A percentile compares a stretch with the other conserved stretches of the same genome.
These are phyloP conservation scores for Aquanectria penicillioides DNA, from an alignment of 2,329 filamentous ascomycete species.

Conservation along the genomic window DNA sequence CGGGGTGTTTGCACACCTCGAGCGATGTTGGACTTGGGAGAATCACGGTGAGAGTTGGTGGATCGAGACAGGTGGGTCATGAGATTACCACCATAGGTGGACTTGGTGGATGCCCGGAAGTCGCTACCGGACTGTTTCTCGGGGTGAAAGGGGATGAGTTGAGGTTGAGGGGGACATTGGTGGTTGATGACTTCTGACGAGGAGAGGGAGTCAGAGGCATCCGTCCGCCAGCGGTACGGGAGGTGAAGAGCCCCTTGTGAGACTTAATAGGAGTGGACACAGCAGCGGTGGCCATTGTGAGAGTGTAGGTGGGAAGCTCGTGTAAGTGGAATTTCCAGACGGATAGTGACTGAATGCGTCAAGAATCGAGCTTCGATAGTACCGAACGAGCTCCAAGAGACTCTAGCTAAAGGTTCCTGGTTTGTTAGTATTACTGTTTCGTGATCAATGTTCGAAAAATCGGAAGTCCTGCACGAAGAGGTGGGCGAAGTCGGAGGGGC, in stretches of 20 bases:
- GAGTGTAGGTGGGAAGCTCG: constrained; percentile 30
- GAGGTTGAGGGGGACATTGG: constrained; percentile 60
- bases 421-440: constrained; percentile 57
- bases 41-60: constrained; percentile 77
- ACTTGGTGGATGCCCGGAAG: constrained; percentile 68
- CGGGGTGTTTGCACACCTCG: constrained; percentile 79
- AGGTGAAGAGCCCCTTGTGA: constrained; percentile 91
- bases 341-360: constrained; percentile 62
- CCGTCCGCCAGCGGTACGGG: constrained; percentile 91
- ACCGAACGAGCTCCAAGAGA: constrained; percentile 67
- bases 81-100: constrained; percentile 83
- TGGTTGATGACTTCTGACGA: constrained; percentile 68
- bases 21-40: constrained; percentile 96
- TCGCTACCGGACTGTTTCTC: constrained; percentile 66
- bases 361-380: constrained; percentile 49
- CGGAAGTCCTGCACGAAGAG: constrained; percentile 56
- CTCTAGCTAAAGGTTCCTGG: constrained; percentile 69
- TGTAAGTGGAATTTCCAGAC: constrained; percentile 47
- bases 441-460: constrained; percentile 58
- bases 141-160: constrained; percentile 83
- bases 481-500: constrained; percentile 55
- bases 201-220: constrained; percentile 96
- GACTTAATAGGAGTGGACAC: constrained; percentile 95
- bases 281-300: constrained; percentile 80
- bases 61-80: constrained; percentile 81